These are phyloP conservation scores for Erysimum cheiri DNA, from an alignment of 441 rosid species.

Conservation along the genomic window DNA sequence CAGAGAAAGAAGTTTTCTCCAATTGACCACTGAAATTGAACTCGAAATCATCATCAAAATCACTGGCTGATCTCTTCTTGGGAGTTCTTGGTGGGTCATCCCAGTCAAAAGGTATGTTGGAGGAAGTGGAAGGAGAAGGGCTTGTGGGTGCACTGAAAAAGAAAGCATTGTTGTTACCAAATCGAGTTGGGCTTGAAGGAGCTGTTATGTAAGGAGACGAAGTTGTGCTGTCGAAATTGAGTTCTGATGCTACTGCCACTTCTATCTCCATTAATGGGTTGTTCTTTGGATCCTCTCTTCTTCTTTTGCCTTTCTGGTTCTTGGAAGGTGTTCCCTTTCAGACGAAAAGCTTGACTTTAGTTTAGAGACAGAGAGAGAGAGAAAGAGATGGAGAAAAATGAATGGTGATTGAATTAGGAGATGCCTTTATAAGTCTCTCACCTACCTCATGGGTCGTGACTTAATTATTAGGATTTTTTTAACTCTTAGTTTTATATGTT, in stretches of 20 bases:
- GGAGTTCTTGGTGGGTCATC: constrained; percentile 40
- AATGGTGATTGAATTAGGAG: constrained; percentile 38
- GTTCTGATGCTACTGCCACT: constrained; percentile 49
- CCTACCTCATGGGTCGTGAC: constrained; percentile 37
- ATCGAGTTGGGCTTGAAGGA: constrained; percentile 83
- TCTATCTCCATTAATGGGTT: constrained; percentile 57
- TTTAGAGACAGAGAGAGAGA: constrained; percentile 37
- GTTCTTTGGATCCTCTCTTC: constrained; percentile 34
- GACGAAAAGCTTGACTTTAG: constrained; percentile 32
- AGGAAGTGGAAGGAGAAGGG: constrained; percentile 54
- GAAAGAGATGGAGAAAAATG: constrained; percentile 40
- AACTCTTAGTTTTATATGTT: constrained; percentile 14
- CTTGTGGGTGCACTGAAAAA: constrained; percentile 70
- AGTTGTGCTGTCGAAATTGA: constrained; percentile 71
- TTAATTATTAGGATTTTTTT: constrained; percentile 35
- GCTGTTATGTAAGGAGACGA: constrained; percentile 95
- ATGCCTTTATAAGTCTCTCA: constrained; percentile 59
- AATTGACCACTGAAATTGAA: constrained; percentile 82
- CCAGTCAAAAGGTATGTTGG: constrained; percentile 33
- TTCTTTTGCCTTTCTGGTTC: constrained; percentile 36
- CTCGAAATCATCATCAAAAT: constrained; percentile 62
- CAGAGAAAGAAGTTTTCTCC: constrained; percentile 70
- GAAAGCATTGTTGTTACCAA: constrained; percentile 56
- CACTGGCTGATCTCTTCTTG: constrained; percentile 48
- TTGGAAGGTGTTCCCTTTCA: constrained; percentile 37